Base-by-base conservation (phyloP, 352 stramenopile genomes). In the Phytopythium boreale region DNA sequence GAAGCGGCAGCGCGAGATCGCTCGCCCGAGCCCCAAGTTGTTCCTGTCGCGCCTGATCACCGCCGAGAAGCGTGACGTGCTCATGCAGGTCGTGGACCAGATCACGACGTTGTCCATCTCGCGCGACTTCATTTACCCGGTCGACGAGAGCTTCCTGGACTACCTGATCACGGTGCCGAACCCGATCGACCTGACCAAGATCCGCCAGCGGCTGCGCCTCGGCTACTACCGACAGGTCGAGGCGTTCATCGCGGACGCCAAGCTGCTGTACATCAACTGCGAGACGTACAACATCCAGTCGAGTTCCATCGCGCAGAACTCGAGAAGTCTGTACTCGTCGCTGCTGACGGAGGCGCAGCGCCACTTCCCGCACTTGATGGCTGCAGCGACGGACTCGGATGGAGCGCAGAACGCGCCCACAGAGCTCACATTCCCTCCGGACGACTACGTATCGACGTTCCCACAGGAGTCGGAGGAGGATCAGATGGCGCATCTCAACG, bases 221-320 rank as follows among this genome's bases (percentile, higher is more conserved):
- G 73, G 73, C 0, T 97, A 94, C 63, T 97, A 96, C 55, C 86
- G 89, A 10, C 89, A 97, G 63, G 70, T 95, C 10, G 85, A 95
- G 50, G 87, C 86, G 2, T 88, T 96, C 49, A 68, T 94, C 37
- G 74, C 84, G 11, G 89, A 97, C 61, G 70, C 90, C 2, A 79
- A 89, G 56, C 64, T 96, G 24, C 64, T 97, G 44, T 79, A 71
- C 19, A 53, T 72, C 12, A 95, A 97, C 60, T 97, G 89, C 53
- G 81, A 95, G 63, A 87, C 76, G 26, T 97, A 94, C 71, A 97
- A 97, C 44, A 82, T 96, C 56, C 64, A 76, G 22, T 86, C 82
- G 17, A 94, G 87, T 47, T 62, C 72, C 7, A 97, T 97, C 59
- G 82, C 86, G 7, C 85, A 95, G 43, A 95, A 93, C 67, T 81